These are phyloP conservation scores for Ambrosia trifida DNA, from an alignment of 129 eudicot genomes.

Conservation along the genomic window DNA sequence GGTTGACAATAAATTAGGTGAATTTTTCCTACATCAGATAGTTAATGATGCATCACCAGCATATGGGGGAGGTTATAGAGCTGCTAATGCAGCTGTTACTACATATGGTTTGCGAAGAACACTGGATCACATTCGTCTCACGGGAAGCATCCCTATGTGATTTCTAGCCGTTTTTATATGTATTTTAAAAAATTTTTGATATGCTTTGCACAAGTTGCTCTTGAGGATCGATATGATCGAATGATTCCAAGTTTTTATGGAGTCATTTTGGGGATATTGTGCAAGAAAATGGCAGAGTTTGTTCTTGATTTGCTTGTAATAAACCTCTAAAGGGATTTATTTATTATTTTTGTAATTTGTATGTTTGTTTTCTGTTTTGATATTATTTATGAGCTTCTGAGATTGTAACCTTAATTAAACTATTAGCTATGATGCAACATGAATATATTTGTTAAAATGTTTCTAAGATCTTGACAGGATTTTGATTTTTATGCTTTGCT, in stretches of 20 bases:
- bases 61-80: constrained; percentile 87
- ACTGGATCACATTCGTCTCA: constrained; percentile 72
- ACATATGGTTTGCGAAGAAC: constrained; percentile 80
- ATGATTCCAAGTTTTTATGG: constrained; percentile 46
- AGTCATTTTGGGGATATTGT: constrained; percentile 41
- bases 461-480: background rate
- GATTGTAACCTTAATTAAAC: constrained; percentile 27
- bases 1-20: constrained; percentile 74
- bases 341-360: constrained; percentile 19
- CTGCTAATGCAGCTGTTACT: constrained; percentile 86
- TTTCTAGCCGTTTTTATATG: background rate
- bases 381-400: constrained; percentile 22
- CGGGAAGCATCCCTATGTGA: constrained; percentile 72
- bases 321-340: constrained; percentile 26
- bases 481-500: constrained; percentile 3
- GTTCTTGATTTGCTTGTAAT: constrained; percentile 19
- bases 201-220: constrained; percentile 34
- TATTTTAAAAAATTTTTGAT: background rate
- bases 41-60: constrained; percentile 89
- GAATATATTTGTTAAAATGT: background rate
- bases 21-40: constrained; percentile 90
- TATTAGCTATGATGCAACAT: constrained; percentile 15
- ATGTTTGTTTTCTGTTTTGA: constrained; percentile 21
- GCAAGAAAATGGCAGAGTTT: constrained; percentile 29
- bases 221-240: constrained; percentile 46